Evolutionary conservation across 805 yeast species (phyloP), one percentile per base, ranked within the genome.

Genomic region (Cyberlindnera euphorbiiphila): DNA sequence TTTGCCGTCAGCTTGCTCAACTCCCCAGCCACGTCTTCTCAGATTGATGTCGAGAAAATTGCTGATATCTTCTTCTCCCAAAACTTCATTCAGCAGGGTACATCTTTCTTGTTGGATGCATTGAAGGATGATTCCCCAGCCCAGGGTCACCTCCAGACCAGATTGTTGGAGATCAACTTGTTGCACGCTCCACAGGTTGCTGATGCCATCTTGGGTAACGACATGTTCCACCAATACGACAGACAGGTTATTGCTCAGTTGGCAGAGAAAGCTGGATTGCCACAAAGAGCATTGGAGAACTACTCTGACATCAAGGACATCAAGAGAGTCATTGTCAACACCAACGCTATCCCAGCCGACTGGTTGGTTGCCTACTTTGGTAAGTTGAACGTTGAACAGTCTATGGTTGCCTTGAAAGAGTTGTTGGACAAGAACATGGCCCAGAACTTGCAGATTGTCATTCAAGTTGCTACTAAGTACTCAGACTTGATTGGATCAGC

Each of bases 161-260:
- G 95, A 56, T 77, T 93, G 35, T 75, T 93, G 50, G 98, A 93
- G 65, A 87, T 86, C 50, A 93, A 93, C 63, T 71, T 93, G 60
- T 63, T 86, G 59, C 94, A 89, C 61, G 98, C 98, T 13, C 99
- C 99, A 35, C 98, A 93, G 72, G 99, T 93, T 40, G 99, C 98
- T 29, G 98, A 93, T 65, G 99, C 99, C 15, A 93, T 93, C 50
- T 72, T 93, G 54, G 96, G 97, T 43, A 93, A 91, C 64, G 80
- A 81, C 43, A 91, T 93, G 86, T 93, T 94, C 68, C 78, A 89
- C 49, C 96, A 89, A 60, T 93, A 86, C 62, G 98, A 93, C 63
- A 84, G 86, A 53, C 88, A 94, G 53, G 82, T 94, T 25, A 81
- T 93, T 58, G 98, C 98, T 16, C 74, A 80, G 42, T 73, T 94